phyloP scores from a whole-genome alignment of 164 flowering plant species.

The Tetrastigma voinierianum region DNA sequence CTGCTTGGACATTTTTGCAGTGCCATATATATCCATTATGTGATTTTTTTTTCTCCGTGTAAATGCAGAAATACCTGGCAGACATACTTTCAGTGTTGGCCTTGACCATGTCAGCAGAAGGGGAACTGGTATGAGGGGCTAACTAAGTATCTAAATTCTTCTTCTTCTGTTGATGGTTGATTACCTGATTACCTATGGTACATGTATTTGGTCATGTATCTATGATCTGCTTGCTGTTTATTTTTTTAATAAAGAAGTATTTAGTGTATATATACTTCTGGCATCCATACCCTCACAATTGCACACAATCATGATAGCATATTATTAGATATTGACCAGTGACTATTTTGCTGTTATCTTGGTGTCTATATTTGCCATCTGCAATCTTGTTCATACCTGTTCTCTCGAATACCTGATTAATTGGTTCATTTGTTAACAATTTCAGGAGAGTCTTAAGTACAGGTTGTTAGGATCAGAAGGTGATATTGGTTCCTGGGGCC shows the following conservation, averaged over 20 bases:
- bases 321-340: not conserved
- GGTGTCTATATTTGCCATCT: not conserved
- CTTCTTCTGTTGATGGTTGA: not conserved
- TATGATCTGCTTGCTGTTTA: too few relatives aligned
- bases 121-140: conserved; percentile 68
- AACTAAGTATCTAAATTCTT: too few relatives aligned
- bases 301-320: not conserved
- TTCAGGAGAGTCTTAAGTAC: conserved; percentile 89
- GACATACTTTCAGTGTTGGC: conserved; percentile 97
- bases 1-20: not conserved
- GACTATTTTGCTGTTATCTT: not conserved
- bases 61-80: conserved; percentile 78
- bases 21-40: not conserved
- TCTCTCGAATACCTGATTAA: conserved; percentile 1
- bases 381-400: not conserved
- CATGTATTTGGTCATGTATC: too few relatives aligned
- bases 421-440: not conserved
- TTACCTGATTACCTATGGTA: too few relatives aligned
- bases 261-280: not conserved
- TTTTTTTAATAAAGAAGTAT: too few relatives aligned
- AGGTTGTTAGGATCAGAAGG: conserved; percentile 91
- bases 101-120: conserved; percentile 96
- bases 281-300: not conserved
- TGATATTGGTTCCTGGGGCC: conserved; percentile 99
- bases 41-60: conserved; percentile 3